Evolutionary conservation across 78 protist species (phyloP).

Genomic region (Dictyostelium brefeldianum): DNA sequence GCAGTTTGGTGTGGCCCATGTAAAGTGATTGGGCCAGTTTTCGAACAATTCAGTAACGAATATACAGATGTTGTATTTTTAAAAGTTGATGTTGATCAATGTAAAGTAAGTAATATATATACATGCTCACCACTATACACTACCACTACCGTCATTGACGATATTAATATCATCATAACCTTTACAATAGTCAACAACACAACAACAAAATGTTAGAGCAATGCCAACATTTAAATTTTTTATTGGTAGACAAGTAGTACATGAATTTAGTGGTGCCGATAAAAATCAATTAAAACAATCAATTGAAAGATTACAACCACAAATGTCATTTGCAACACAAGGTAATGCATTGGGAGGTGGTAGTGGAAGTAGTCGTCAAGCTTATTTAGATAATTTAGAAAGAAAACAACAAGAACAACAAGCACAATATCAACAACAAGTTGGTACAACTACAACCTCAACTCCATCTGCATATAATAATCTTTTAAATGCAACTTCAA

Average conservation of each 20-base stretch:
- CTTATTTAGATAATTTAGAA: slow-evolving; percentile 12
- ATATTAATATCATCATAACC: background rate
- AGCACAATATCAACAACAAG: slow-evolving; percentile 21
- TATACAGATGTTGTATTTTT: slow-evolving; percentile 81
- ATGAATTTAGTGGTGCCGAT: slow-evolving; percentile 78
- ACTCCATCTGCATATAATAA: background rate
- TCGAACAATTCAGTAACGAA: slow-evolving; percentile 47
- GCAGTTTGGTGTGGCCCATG: slow-evolving; percentile 91
- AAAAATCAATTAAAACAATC: slow-evolving; percentile 28
- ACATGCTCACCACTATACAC: no score
- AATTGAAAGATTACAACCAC: slow-evolving; percentile 38
- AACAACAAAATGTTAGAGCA: slow-evolving; percentile 54
- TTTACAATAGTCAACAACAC: slow-evolving; percentile 58
- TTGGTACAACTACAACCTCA: background rate
- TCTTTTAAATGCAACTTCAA: background rate
- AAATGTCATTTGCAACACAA: background rate
- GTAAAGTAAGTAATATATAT: slow-evolving; percentile 73
- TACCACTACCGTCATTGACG: background rate
- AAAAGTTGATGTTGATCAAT: slow-evolving; percentile 88
- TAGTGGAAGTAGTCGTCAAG: slow-evolving; percentile 10
- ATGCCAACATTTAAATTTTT: slow-evolving; percentile 90
- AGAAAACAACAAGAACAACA: slow-evolving; percentile 8
- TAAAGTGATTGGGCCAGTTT: slow-evolving; percentile 79
- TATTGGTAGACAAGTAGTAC: slow-evolving; percentile 32
- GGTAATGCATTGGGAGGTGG: slow-evolving; percentile 69